Evolutionary conservation across 371 early-diverging fungal genomes (phyloP), one percentile per base, ranked within the genome.

Genomic region (Thermomucor indicae-seudaticae): DNA sequence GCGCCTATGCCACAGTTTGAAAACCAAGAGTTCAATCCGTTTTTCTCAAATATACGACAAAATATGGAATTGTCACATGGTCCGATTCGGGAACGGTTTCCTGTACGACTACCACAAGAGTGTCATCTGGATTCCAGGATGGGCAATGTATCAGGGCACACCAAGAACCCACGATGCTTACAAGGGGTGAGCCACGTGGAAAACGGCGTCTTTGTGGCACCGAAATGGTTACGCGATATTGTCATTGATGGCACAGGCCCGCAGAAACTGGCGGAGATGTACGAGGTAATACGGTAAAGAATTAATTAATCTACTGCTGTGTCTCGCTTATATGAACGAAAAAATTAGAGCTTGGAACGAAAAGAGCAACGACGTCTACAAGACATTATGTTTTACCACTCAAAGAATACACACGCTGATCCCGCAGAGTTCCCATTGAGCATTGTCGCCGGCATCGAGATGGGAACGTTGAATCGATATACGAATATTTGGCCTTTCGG

Each of bases 401-500:
- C 71, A 19, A 79, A 67, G 35, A 66, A 58, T 53, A 65, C 63
- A 30, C 61, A 60, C 24, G 53, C 50, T 35, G 64, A 57, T 40
- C 61, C 67, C 11, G 55, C 65, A 14, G 70, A 72, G 14, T 65
- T 61, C 47, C 79, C 76, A 12, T 73, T 75, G 46, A 83, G 83
- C 57, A 82, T 86, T 39, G 74, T 83, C 23, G 79, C 80, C 11
- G 82, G 79, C 14, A 67, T 83, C 34, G 87, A 86, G 62, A 79
- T 79, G 64, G 86, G 83, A 8, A 65, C 78, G 19, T 64, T 79
- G 57, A 86, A 88, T 60, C 70, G 92, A 23, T 93, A 93, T 65
- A 76, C 73, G 44, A 89, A 91, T 57, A 84, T 90, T 25, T 80
- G 91, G 77, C 84, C 89, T 3, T 91, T 75, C 58, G 75, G 88